Evolutionary conservation across 2,329 filamentous ascomycete genomes (phyloP).

Genomic region (Apiospora koreana): DNA sequence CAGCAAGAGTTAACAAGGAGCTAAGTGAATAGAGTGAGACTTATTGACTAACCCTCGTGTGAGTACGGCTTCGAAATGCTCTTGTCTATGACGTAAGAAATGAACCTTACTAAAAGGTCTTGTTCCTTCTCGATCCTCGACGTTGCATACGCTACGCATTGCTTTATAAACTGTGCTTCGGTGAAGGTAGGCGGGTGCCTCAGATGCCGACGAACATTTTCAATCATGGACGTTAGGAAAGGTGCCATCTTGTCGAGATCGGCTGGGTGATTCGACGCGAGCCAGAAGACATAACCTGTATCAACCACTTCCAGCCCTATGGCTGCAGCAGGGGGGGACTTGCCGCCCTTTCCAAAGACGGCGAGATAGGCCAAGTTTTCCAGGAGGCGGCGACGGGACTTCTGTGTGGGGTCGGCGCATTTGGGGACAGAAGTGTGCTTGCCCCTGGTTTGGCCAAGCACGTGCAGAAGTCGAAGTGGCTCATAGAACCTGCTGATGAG

Average conservation of each 20-base stretch:
- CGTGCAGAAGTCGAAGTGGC: slow-evolving; percentile 35
- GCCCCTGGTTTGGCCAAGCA: slow-evolving; percentile 35
- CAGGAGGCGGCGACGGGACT: slow-evolving; percentile 33
- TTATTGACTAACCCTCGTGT: slow-evolving; percentile 10
- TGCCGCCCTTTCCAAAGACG: slow-evolving; percentile 47
- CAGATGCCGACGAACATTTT: slow-evolving; percentile 14
- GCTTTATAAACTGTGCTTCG: slow-evolving; percentile 20
- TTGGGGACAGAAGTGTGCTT: slow-evolving; percentile 18
- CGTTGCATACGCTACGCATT: slow-evolving; percentile 22
- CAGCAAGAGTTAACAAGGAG: not conserved
- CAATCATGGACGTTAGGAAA: slow-evolving; percentile 34
- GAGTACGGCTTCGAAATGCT: not conserved
- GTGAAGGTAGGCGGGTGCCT: not conserved
- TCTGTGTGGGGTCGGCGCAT: slow-evolving; percentile 11
- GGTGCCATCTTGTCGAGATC: slow-evolving; percentile 19
- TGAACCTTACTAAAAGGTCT: slow-evolving; percentile 5
- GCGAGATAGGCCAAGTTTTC: slow-evolving; percentile 45
- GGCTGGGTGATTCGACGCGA: slow-evolving; percentile 40
- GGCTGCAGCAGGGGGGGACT: slow-evolving; percentile 38
- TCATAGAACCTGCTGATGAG: slow-evolving; percentile 38
- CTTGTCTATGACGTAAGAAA: not conserved
- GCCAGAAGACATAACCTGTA: slow-evolving; percentile 41
- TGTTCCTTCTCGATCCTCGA: slow-evolving; percentile 19
- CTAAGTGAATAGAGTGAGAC: no score
- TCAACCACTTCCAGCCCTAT: slow-evolving; percentile 40